Percentiles rank a stretch among this genome's conserved stretches.
These are phyloP conservation scores for Prunus salicina DNA, from an alignment of 306 rosid genomes.

Conservation along the genomic window DNA sequence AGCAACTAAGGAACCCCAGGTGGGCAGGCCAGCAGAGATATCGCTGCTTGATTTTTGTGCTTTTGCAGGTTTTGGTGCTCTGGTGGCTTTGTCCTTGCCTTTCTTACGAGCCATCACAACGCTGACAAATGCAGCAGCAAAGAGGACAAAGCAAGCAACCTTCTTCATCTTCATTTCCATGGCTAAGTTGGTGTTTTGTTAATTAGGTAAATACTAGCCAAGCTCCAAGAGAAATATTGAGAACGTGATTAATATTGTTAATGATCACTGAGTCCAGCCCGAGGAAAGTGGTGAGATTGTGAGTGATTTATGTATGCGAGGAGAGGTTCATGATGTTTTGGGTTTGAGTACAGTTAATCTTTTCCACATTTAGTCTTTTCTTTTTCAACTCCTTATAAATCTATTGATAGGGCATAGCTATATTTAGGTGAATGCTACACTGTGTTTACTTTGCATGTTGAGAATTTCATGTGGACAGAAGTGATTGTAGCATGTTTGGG, in stretches of 20 bases:
- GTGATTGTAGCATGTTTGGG: too few species aligned
- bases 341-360: not conserved
- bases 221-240: too few species aligned
- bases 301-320: not conserved
- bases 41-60: conserved; percentile 11
- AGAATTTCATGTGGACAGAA: too few species aligned
- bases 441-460: too few species aligned
- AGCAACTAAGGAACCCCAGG: conserved; percentile 25
- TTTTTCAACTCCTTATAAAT: too few species aligned
- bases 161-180: conserved; percentile 36
- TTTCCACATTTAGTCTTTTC: not conserved
- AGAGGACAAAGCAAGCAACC: conserved; percentile 16
- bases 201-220: too few species aligned
- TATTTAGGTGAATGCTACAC: too few species aligned
- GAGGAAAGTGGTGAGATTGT: not conserved
- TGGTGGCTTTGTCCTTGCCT: conserved; percentile 7
- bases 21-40: conserved; percentile 15
- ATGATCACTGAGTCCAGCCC: not conserved
- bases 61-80: not conserved
- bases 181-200: too few species aligned
- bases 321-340: not conserved
- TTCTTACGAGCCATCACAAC: conserved; percentile 19
- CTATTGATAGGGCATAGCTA: too few species aligned
- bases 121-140: conserved; percentile 24
- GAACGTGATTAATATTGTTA: too few species aligned